Evolutionary conservation across 1,284 basidiomycete species (phyloP).

Genomic region (Schizopora paradoxa): DNA sequence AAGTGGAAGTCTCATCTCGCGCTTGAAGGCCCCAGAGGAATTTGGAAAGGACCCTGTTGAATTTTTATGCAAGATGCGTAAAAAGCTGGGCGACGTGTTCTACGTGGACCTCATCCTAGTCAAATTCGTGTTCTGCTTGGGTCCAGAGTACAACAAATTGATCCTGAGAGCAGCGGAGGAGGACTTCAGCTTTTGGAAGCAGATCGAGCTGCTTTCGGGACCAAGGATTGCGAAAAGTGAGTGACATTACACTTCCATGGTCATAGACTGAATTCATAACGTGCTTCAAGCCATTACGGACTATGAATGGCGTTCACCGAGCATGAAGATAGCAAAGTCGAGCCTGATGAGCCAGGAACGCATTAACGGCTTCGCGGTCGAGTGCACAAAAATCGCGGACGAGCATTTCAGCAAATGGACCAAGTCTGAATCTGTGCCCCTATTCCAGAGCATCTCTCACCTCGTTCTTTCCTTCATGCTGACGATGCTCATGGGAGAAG

Average conservation of each 20-base stretch:
- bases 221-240: conserved; percentile 8
- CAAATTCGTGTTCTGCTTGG: conserved; percentile 13
- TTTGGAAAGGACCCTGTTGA: conserved; percentile 13
- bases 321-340: conserved; percentile 9
- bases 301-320: conserved; percentile 7
- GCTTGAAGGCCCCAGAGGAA: conserved; percentile 12
- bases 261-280: too few relatives aligned
- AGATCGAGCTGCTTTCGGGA: conserved; percentile 11
- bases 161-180: conserved; percentile 12
- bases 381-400: conserved; percentile 7
- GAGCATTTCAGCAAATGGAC: conserved; percentile 12
- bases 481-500: conserved; percentile 9
- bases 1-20: conserved; percentile 3
- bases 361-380: neutral
- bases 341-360: conserved; percentile 7
- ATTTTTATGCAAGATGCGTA: conserved; percentile 11
- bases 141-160: conserved; percentile 10
- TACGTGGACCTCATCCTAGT: conserved; percentile 14
- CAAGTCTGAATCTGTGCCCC: conserved; percentile 7
- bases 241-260: too few relatives aligned
- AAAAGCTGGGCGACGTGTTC: conserved; percentile 14
- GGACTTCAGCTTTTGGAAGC: conserved; percentile 11
- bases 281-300: too few relatives aligned
- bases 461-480: conserved; percentile 11
- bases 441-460: conserved; percentile 14